Conservation (phyloP, 2,329 filamentous ascomycete species). For the Apiospora rasikravindrae region DNA sequence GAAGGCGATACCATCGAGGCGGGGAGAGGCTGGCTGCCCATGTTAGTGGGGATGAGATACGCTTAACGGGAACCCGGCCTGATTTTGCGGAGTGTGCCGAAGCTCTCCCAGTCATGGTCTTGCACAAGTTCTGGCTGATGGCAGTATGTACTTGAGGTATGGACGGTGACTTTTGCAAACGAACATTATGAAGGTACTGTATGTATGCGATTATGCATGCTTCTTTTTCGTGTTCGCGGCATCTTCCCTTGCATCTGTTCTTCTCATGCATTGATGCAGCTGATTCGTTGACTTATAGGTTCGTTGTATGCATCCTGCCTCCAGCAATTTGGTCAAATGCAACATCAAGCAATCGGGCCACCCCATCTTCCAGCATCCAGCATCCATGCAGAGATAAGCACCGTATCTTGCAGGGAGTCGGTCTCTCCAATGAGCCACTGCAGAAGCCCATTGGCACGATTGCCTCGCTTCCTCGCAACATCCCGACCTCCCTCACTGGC, state of each 20-base stretch:
- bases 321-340: not conserved
- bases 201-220: not conserved
- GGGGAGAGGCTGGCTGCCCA: not conserved
- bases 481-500: not conserved
- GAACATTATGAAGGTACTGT: too few species aligned
- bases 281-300: not conserved
- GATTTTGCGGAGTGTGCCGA: not conserved
- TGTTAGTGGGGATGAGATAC: not conserved
- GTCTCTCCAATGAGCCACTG: not conserved
- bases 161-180: too few species aligned
- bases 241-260: not conserved
- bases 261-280: not conserved
- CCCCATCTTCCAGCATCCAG: not conserved
- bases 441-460: not conserved
- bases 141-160: too few species aligned
- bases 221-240: not conserved
- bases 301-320: not conserved
- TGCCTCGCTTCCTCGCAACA: not conserved
- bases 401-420: not conserved
- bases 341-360: not conserved
- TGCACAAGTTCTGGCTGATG: too few species aligned
- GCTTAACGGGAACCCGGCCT: not conserved
- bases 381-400: conserved; percentile 4
- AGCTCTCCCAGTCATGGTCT: too few species aligned
- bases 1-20: not conserved